These are phyloP conservation scores for Solanum hybrid DNA, from an alignment of 305 asterid genomes.

Conservation along the genomic window DNA sequence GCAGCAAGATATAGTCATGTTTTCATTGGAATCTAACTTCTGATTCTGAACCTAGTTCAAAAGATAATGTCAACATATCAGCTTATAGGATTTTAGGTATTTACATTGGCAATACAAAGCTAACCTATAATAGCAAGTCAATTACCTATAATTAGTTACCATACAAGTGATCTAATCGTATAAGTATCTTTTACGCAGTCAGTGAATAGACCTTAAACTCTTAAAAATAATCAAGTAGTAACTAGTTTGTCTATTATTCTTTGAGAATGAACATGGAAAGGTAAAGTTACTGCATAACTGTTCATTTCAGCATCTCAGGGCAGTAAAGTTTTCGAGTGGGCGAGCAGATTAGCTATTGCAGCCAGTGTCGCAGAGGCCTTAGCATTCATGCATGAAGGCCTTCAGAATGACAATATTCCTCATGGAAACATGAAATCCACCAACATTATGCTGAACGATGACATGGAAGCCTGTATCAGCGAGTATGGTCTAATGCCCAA, in stretches of 20 bases:
- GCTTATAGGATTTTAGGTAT: too few relatives aligned
- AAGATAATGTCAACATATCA: too few relatives aligned
- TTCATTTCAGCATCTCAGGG: slow-evolving; percentile 35
- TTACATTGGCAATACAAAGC: too few relatives aligned
- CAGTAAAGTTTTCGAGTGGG: slow-evolving; percentile 40
- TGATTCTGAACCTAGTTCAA: too few relatives aligned
- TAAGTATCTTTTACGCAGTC: background rate
- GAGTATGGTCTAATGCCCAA: slow-evolving; percentile 56
- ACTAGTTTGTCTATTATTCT: background rate
- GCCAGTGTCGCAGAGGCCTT: slow-evolving; percentile 37
- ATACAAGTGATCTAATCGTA: background rate
- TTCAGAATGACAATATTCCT: slow-evolving; percentile 36
- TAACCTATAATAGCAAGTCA: background rate
- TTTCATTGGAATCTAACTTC: too few relatives aligned
- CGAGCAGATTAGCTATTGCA: slow-evolving; percentile 43
- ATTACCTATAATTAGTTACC: background rate
- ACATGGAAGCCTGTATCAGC: slow-evolving; percentile 52
- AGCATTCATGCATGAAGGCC: slow-evolving; percentile 54
- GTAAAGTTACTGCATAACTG: background rate
- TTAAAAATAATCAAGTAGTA: background rate
- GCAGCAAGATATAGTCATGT: background rate
- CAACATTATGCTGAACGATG: slow-evolving; percentile 42
- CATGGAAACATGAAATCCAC: slow-evolving; percentile 75
- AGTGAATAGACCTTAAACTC: background rate
- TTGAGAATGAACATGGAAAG: background rate